phyloP scores from a whole-genome alignment of 768 basidiomycete genomes.

The Trametes villosa region DNA sequence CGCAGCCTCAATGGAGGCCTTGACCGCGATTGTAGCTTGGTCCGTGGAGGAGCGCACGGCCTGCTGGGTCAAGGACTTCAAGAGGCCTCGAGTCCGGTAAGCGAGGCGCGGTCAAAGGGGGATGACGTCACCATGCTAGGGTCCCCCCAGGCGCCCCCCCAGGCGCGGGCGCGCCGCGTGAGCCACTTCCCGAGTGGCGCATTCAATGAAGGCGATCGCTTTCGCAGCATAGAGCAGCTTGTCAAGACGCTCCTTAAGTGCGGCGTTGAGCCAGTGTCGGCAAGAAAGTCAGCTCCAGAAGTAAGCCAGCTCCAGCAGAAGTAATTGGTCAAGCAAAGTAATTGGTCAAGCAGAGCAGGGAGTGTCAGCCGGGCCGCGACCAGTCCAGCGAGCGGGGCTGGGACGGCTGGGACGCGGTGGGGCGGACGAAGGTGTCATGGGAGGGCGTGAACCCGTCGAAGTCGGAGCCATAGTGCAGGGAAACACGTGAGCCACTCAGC shows the following conservation, averaged over 20 bases:
- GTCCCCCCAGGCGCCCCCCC: neutral
- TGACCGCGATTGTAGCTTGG: conserved; percentile 1
- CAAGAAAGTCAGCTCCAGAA: neutral
- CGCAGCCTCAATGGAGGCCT: neutral
- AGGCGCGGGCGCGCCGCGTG: neutral
- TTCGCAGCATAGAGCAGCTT: neutral
- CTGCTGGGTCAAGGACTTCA: neutral
- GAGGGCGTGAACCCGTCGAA: neutral
- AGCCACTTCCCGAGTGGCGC: neutral
- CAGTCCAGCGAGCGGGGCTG: neutral
- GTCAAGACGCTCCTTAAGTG: neutral
- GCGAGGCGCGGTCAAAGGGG: neutral
- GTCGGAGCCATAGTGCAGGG: neutral
- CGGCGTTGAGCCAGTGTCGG: neutral
- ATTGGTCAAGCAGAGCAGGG: neutral
- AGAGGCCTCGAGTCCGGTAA: neutral
- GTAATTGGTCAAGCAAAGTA: neutral
- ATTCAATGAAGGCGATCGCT: neutral
- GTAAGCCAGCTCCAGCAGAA: neutral
- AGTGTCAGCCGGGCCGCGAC: neutral
- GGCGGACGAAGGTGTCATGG: neutral
- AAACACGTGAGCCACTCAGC: conserved; percentile 4
- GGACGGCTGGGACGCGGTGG: neutral
- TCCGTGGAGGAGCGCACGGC: neutral
- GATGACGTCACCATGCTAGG: neutral